Percentiles rank a stretch among this genome's conserved stretches.
Evolutionary conservation across 257 asterid genomes (phyloP).

Genomic region (Primulina eburnea): DNA sequence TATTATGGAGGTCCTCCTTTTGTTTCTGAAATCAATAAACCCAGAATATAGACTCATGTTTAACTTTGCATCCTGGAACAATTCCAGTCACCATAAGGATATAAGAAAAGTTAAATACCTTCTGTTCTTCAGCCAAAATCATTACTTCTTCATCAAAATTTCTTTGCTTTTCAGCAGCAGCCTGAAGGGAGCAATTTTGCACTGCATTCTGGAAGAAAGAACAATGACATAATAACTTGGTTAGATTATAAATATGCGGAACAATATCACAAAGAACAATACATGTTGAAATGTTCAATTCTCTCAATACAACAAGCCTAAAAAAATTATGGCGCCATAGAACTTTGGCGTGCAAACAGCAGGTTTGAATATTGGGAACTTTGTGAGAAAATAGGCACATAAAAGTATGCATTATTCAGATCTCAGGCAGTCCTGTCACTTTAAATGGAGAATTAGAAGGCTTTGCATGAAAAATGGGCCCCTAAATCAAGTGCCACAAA

Average conservation of each 20-base stretch:
- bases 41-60: slow-evolving; percentile 20
- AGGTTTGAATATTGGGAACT: neutral
- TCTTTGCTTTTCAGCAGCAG: slow-evolving; percentile 66
- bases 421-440: slow-evolving; percentile 1
- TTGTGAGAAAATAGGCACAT: neutral
- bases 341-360: slow-evolving; percentile 9
- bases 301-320: slow-evolving; percentile 13
- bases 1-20: slow-evolving; percentile 68
- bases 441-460: slow-evolving; percentile 7
- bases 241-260: neutral
- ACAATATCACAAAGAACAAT: neutral
- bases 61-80: slow-evolving; percentile 22
- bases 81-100: slow-evolving; percentile 20
- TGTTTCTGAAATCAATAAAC: slow-evolving; percentile 58
- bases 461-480: neutral
- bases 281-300: slow-evolving; percentile 13
- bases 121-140: slow-evolving; percentile 82
- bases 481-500: neutral
- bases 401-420: slow-evolving; percentile 1
- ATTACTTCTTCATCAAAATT: slow-evolving; percentile 59
- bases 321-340: neutral
- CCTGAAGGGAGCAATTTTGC: slow-evolving; percentile 54
- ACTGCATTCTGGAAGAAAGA: slow-evolving; percentile 62
- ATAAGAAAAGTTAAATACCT: slow-evolving; percentile 44
- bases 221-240: slow-evolving; percentile 17